A percentile compares a stretch with the other conserved stretches of the same genome.
phyloP scores from a whole-genome alignment of 2,329 filamentous ascomycete genomes.

The Cyphellophora attinorum region DNA sequence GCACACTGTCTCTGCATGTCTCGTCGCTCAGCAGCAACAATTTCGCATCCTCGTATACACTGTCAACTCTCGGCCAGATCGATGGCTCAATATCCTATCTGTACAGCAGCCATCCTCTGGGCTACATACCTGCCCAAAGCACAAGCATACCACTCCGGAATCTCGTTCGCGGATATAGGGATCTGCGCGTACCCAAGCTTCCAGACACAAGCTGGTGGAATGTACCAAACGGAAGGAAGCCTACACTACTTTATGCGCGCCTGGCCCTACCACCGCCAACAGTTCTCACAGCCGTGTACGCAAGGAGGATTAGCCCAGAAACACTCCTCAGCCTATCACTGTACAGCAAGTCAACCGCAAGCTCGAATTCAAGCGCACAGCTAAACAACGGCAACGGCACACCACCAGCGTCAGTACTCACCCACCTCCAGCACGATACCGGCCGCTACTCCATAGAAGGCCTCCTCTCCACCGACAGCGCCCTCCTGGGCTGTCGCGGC shows the following conservation, averaged over 20 bases:
- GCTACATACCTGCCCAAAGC: conserved; percentile 56
- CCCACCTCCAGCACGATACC: conserved; percentile 56
- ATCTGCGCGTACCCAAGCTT: conserved; percentile 25
- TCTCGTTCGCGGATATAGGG: conserved; percentile 70
- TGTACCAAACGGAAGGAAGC: conserved; percentile 20
- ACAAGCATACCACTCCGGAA: conserved; percentile 65
- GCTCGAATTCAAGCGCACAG: conserved; percentile 17
- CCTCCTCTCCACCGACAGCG: conserved; percentile 84
- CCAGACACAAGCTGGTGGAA: conserved; percentile 29
- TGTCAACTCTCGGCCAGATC: conserved; percentile 81
- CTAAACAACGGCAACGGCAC: conserved; percentile 31
- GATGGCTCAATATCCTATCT: conserved; percentile 97
- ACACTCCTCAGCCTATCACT: conserved; percentile 68
- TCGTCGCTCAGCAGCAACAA: conserved; percentile 87
- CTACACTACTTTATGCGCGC: conserved; percentile 35
- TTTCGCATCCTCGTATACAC: conserved; percentile 87
- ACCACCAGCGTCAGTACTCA: conserved; percentile 40
- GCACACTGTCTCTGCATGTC: conserved; percentile 73
- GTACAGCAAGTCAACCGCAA: conserved; percentile 32
- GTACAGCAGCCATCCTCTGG: conserved; percentile 76
- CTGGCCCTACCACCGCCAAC: conserved; percentile 56
- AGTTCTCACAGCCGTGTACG: conserved; percentile 74
- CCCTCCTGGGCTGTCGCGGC: conserved; percentile 74
- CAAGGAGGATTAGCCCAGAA: conserved; percentile 66
- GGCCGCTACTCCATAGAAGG: conserved; percentile 85